These are phyloP conservation scores for Cyberlindnera petersonii DNA, from an alignment of 805 yeast species.

Conservation along the genomic window DNA sequence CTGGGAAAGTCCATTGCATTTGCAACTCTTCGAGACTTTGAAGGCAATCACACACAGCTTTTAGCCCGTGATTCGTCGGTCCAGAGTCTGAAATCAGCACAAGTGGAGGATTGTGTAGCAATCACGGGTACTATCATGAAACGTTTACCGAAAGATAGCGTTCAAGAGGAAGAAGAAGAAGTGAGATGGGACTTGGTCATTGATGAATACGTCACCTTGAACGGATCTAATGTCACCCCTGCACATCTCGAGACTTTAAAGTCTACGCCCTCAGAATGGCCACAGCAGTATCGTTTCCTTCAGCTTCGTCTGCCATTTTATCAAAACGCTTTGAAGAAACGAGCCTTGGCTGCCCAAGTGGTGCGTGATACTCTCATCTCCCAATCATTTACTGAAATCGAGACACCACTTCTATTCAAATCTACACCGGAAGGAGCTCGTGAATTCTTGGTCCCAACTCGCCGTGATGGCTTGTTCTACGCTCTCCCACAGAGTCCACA, in stretches of 20 bases:
- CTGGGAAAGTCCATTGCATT: conserved; percentile 63
- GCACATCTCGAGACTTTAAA: conserved; percentile 64
- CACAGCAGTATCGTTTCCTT: conserved; percentile 75
- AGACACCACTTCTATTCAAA: conserved; percentile 89
- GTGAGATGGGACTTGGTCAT: conserved; percentile 57
- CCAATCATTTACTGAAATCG: conserved; percentile 69
- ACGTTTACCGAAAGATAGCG: conserved; percentile 28
- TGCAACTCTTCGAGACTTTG: conserved; percentile 68
- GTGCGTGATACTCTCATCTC: conserved; percentile 41
- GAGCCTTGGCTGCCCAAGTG: conserved; percentile 52
- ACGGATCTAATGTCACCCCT: conserved; percentile 58
- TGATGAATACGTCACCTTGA: conserved; percentile 49
- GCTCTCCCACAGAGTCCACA: conserved; percentile 98
- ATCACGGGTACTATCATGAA: conserved; percentile 52
- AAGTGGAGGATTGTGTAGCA: conserved; percentile 72
- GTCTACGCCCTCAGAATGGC: conserved; percentile 53
- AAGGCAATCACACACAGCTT: conserved; percentile 66
- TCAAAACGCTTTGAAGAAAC: conserved; percentile 51
- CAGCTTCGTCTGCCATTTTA: conserved; percentile 63
- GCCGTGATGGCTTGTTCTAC: conserved; percentile 59
- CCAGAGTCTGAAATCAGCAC: conserved; percentile 39
- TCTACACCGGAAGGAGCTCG: conserved; percentile 98
- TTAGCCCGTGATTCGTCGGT: conserved; percentile 37
- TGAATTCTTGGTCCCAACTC: conserved; percentile 91
- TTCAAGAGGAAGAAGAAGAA: conserved; percentile 17